A percentile compares a stretch with the other conserved stretches of the same genome.
Evolutionary conservation across 2,329 filamentous ascomycete genomes (phyloP).

Genomic region (Epichloe hybrida): DNA sequence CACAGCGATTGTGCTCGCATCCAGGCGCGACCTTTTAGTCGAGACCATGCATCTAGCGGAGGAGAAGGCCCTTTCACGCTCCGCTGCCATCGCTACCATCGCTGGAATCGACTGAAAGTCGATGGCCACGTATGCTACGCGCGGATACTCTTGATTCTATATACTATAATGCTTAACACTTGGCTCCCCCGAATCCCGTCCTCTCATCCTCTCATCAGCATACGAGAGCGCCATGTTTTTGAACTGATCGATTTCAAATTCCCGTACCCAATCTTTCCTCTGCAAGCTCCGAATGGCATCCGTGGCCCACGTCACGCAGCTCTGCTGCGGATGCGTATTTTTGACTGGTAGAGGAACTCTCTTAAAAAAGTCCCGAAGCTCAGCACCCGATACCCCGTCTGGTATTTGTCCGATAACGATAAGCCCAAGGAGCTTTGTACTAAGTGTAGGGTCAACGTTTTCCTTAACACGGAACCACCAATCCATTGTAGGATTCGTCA

Average conservation of each 20-base stretch:
- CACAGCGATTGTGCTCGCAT: too few species aligned
- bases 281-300: conserved; percentile 15
- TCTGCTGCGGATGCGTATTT: conserved; percentile 20
- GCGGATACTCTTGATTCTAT: too few species aligned
- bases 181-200: conserved; percentile 5
- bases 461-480: conserved; percentile 15
- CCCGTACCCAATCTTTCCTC: conserved; percentile 11
- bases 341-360: conserved; percentile 16
- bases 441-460: conserved; percentile 8
- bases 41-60: too few species aligned
- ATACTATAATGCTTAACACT: not conserved
- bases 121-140: too few species aligned
- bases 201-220: conserved; percentile 16
- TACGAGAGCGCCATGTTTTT: conserved; percentile 16
- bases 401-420: conserved; percentile 16
- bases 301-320: conserved; percentile 20
- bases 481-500: conserved; percentile 19
- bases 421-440: conserved; percentile 14
- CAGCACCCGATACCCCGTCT: conserved; percentile 5
- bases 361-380: conserved; percentile 12
- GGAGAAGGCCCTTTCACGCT: too few species aligned
- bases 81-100: too few species aligned
- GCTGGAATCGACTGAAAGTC: too few species aligned
- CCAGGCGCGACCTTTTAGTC: too few species aligned
- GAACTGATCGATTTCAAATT: conserved; percentile 12